Conservation (phyloP, 306 rosid genomes). For the Dalbergia oliveri region DNA sequence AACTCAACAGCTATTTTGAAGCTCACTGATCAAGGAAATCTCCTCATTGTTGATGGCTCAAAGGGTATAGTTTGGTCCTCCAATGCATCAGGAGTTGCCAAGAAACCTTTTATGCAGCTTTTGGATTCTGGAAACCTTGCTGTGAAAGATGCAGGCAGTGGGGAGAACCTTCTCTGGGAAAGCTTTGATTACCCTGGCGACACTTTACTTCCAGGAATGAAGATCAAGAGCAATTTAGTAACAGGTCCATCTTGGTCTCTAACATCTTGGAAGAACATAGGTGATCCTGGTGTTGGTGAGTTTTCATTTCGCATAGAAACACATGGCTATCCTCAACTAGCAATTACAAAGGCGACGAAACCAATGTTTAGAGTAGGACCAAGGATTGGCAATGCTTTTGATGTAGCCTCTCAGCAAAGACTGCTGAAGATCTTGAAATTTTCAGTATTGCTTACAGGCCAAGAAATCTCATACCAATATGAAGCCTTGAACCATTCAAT, state of each 20-base stretch:
- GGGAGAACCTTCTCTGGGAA: neutral
- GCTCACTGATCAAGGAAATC: neutral
- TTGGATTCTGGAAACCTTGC: neutral
- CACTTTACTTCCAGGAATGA: neutral
- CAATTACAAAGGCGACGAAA: neutral
- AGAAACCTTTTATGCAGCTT: neutral
- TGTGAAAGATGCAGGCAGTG: neutral
- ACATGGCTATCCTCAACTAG: neutral
- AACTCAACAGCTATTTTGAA: neutral
- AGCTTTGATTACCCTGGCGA: neutral
- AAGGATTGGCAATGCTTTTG: neutral
- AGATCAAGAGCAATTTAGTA: neutral
- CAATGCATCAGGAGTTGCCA: neutral
- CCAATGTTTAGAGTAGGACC: neutral
- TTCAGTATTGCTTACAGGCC: neutral
- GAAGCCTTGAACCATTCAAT: neutral
- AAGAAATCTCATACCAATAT: neutral
- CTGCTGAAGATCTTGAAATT: neutral
- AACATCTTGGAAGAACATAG: neutral
- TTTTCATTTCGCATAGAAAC: neutral
- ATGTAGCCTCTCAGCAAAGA: neutral
- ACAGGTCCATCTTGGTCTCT: neutral
- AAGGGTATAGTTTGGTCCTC: neutral
- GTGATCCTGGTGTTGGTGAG: neutral
- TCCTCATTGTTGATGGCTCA: neutral